Evolutionary conservation across 805 yeast genomes (phyloP), one percentile per base, ranked within the genome.

Genomic region (Candida ulmi): DNA sequence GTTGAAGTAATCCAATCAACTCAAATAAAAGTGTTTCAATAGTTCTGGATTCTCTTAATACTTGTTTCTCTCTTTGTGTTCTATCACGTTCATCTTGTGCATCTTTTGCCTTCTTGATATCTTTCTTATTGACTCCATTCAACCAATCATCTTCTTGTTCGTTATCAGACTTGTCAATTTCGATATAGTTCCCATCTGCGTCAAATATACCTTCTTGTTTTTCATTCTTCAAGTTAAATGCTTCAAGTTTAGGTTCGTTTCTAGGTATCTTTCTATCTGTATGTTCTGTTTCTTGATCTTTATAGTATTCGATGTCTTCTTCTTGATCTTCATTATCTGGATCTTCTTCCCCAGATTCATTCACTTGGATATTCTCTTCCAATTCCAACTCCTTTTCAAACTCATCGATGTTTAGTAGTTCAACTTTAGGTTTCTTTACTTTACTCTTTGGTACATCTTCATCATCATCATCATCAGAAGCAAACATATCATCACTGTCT

Each of bases 141-240:
- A 70, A 51, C 69, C 74, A 69, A 34, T 65, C 67, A 16, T 56
- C 55, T 26, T 58, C 60, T 1, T 50, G 47, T 25, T 54, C 58
- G 23, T 61, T 68, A 3, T 63, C 62, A 3, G 66, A 38, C 7
- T 35, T 32, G 9, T 40, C 68, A 13, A 61, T 58, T 19, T 71
- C 61, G 16, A 77, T 61, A 47, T 65, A 82, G 47, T 78, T 80
- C 1, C 88, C 87, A 30, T 72, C 74, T 29, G 61, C 66, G 47
- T 81, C 88, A 51, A 80, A 78, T 3, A 57, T 56, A 2, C 88
- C 91, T 34, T 72, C 76, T 39, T 70, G 70, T 32, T 65, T 57
- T 48, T 84, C 91, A 16, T 73, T 65, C 18, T 69, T 58, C 33
- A 84, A 57, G 53, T 76, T 71, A 58, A 84, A 84, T 0, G 84